Evolutionary conservation across 345 rosid species (phyloP), one percentile per base, ranked within the genome.

Genomic region (Eutrema heterophyllum): DNA sequence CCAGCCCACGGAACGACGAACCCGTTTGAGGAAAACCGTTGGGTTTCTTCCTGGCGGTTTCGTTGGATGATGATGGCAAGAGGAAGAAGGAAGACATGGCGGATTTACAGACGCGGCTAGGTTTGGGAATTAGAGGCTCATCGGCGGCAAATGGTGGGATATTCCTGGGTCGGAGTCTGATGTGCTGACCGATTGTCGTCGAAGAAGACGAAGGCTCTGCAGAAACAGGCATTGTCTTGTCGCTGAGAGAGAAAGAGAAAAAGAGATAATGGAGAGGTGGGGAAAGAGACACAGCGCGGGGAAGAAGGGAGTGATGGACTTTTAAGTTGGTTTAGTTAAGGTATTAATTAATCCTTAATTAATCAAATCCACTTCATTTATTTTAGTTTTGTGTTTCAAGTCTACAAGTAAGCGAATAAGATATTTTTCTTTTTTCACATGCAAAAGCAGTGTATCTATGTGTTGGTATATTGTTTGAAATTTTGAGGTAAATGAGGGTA

Each of bases 1-100:
- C 96, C 2, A 92, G 75, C 0, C 92, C 89, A 44, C 88, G 80
- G 59, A 95, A 84, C 55, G 91, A 84, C 61, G 84, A 33, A 3
- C 26, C 38, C 12, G 85, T 51, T 48, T 80, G 83, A 4, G 83
- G 13, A 58, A 81, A 82, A 57, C 67, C 52, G 68, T 64, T 78
- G 55, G 79, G 77, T 75, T 89, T 88, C 79, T 86, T 90, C 80
- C 69, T 84, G 1, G 82, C 44, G 66, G 73, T 27, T 26, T 61
- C 66, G 57, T 75, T 66, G 30, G 80, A 60, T 56, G 79, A 81
- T 69, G 51, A 64, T 44, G 78, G 95, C 67, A 35, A 80, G 80
- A 59, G 81, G 67, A 79, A 83, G 58, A 71, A 78, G 80, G 77
- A 68, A 30, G 79, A 77, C 53, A 45, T 81, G 67, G 64, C 82